These are phyloP conservation scores for Eutypella sp. DNA, from an alignment of 2,329 filamentous ascomycete species.

Conservation along the genomic window DNA sequence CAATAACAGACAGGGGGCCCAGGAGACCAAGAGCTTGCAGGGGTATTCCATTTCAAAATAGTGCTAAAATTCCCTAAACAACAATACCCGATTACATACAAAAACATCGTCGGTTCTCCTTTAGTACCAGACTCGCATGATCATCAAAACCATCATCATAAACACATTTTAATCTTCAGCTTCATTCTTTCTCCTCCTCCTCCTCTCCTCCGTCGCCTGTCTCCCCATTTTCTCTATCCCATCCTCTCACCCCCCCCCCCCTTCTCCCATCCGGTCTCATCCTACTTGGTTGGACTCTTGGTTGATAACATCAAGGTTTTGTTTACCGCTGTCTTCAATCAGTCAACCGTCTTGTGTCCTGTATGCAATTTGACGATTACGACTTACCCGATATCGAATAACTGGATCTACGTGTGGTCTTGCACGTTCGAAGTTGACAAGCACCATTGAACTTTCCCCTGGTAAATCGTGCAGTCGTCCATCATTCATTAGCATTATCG, in stretches of 20 bases:
- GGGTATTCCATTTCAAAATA: conserved; percentile 18
- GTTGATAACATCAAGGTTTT: conserved; percentile 1
- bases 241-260: conserved; percentile 3
- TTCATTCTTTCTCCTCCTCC: not conserved
- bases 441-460: not conserved
- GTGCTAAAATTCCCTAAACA: conserved; percentile 24
- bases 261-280: not conserved
- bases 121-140: conserved; percentile 6
- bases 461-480: conserved; percentile 1
- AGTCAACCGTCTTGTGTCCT: not conserved
- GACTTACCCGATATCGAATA: not conserved
- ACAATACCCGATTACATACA: conserved; percentile 21
- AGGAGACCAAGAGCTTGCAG: too few species aligned
- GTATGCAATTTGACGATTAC: not conserved
- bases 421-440: not conserved
- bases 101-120: conserved; percentile 22
- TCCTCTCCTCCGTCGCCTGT: conserved; percentile 1
- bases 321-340: conserved; percentile 9
- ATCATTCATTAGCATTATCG: too few species aligned
- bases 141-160: conserved; percentile 6
- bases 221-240: not conserved
- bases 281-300: not conserved
- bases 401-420: not conserved
- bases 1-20: conserved; percentile 14
- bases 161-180: conserved; percentile 8